Base-by-base conservation (phyloP, 176 grass and related monocot genomes). In the Aegilops sharonensis region DNA sequence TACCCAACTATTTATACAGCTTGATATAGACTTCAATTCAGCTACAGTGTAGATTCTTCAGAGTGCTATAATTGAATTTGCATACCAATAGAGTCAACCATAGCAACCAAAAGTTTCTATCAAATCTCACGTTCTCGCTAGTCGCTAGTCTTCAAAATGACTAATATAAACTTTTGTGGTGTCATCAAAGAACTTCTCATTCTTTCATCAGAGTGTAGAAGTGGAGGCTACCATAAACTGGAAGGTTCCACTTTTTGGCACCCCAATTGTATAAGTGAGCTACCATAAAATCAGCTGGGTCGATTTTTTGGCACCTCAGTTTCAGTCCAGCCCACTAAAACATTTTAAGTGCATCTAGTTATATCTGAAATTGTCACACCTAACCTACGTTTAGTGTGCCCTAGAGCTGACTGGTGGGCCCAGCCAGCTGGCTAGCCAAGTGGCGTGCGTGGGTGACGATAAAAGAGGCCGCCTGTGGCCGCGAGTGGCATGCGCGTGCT, bases 11-110 rank as follows among this genome's bases (percentile, higher is more conserved):
- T 78, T 75, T 39, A 71, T 8, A 5, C 37, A 50, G 5, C 11
- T 64, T 72, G 7, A 62, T 60, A 78, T 37, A 81, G 76, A 36
- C 15, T 86, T 76, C 1, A 29, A 63, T 77, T 54, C 72, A 67
- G 61, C 32, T 35, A 32, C 64, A 76, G 59, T 66, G 10, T n/a
- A 63, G 30, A 67, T 75, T 60, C 8, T 80, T 86, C 17, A 80
- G 9, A 57, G 25, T 78, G 45, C 23, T 31, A 71, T 5, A 30
- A 52, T 17, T 10, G 0, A 20, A 69, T 71, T 60, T 70, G 68
- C 5, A 9, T 54, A 47, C 61, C 23, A 54, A 36, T 68, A 68
- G 6, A 68, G 1, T 52, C 11, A 68, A 34, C 18, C 45, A 57
- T 70, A 56, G 61, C 23, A 45, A 27, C 8, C 3, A 3, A 64